A percentile compares a stretch with the other conserved stretches of the same genome.
Conservation (phyloP, 2,329 filamentous ascomycete genomes). For the Triangularia setosa region DNA sequence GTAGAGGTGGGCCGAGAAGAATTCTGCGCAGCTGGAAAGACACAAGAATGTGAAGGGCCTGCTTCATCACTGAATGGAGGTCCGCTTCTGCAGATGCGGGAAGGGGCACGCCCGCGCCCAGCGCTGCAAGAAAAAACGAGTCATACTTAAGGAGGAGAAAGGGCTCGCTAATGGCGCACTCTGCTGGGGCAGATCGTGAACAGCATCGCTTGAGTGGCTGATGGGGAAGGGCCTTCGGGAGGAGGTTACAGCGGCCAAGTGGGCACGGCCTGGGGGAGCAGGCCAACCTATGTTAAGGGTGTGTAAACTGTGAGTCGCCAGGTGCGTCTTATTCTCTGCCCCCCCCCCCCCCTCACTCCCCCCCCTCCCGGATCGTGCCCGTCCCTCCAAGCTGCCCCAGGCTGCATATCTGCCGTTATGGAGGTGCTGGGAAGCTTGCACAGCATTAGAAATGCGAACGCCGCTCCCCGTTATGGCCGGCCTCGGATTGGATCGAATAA, state of each 20-base stretch:
- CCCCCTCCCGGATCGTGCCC: not conserved
- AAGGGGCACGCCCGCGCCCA: slow-evolving; percentile 28
- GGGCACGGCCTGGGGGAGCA: not conserved
- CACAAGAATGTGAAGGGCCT: slow-evolving; percentile 8
- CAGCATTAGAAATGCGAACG: not conserved
- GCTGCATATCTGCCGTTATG: not conserved
- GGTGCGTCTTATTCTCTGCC: not conserved
- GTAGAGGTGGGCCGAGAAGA: not conserved
- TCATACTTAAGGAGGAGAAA: slow-evolving; percentile 6
- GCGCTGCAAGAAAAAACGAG: slow-evolving; percentile 19
- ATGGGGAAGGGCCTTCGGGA: not conserved
- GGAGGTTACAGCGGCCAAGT: slow-evolving; percentile 11
- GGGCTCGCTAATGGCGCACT: not conserved
- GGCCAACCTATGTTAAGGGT: not conserved
- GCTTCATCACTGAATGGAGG: not conserved
- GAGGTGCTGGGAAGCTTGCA: not conserved
- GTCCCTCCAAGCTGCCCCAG: not conserved
- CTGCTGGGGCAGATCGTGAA: slow-evolving; percentile 18
- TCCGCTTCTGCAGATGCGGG: slow-evolving; percentile 39
- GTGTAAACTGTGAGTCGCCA: not conserved
- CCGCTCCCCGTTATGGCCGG: not conserved
- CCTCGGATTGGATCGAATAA: not conserved
- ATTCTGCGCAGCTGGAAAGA: not conserved
- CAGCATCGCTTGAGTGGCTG: slow-evolving; percentile 11
- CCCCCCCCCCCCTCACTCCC: not conserved